These are phyloP conservation scores for Cytospora paraplurivora DNA, from an alignment of 2,329 filamentous ascomycete species.

Conservation along the genomic window DNA sequence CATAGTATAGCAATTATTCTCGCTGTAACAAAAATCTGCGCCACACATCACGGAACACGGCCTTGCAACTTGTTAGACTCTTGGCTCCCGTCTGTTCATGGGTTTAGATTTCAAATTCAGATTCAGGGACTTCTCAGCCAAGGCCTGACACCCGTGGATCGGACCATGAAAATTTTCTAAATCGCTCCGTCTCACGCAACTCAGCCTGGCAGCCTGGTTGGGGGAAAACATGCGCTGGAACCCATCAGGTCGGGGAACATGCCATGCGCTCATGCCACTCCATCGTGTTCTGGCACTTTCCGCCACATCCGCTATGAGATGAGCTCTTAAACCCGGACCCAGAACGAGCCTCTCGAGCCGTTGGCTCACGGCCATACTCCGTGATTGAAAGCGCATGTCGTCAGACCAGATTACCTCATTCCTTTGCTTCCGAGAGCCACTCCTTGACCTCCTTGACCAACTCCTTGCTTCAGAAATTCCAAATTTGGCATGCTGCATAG, in stretches of 20 bases:
- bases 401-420: constrained; percentile 22
- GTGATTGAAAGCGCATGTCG: constrained; percentile 6
- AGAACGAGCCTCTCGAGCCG: neutral
- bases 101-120: constrained; percentile 12
- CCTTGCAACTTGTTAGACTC: constrained; percentile 13
- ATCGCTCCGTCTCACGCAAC: constrained; percentile 25
- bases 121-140: constrained; percentile 9
- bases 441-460: neutral
- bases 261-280: constrained; percentile 20
- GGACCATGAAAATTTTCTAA: constrained; percentile 13
- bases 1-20: constrained; percentile 22
- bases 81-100: constrained; percentile 18
- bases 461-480: constrained; percentile 1
- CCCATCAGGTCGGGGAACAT: constrained; percentile 22
- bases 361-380: constrained; percentile 10
- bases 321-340: neutral
- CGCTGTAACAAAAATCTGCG: constrained; percentile 20
- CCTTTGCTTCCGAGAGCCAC: constrained; percentile 5
- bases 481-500: constrained; percentile 15
- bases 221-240: constrained; percentile 22
- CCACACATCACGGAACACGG: constrained; percentile 10
- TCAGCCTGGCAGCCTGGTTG: neutral
- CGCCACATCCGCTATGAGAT: constrained; percentile 10
- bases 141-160: constrained; percentile 13
- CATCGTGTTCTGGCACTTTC: constrained; percentile 12